These are phyloP conservation scores for Kurtzmaniella quercitrusa DNA, from an alignment of 1,139 yeast genomes.

Conservation along the genomic window DNA sequence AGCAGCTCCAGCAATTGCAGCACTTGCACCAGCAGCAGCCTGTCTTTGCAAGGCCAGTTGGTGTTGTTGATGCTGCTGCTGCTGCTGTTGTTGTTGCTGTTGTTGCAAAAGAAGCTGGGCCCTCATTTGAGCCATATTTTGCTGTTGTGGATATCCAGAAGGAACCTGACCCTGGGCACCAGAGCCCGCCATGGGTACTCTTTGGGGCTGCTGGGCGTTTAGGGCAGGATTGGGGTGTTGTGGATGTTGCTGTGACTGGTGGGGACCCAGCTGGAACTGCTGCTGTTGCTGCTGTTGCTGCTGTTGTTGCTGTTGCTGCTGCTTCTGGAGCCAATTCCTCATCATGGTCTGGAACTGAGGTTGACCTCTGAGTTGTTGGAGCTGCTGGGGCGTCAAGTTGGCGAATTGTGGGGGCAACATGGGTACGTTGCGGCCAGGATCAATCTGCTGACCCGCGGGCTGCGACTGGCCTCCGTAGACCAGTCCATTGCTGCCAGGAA, in stretches of 20 bases:
- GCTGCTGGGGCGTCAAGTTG: slow-evolving; percentile 41
- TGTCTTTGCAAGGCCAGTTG: background rate
- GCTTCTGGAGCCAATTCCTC: slow-evolving; percentile 32
- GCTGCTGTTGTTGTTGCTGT: slow-evolving; percentile 7
- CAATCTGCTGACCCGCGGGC: slow-evolving; percentile 7
- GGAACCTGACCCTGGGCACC: slow-evolving; percentile 13
- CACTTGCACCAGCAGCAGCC: too few relatives aligned
- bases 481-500: slow-evolving; percentile 10
- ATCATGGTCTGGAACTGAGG: slow-evolving; percentile 43
- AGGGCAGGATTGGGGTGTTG: slow-evolving; percentile 12
- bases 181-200: slow-evolving; percentile 9
- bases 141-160: slow-evolving; percentile 13
- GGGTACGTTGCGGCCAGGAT: slow-evolving; percentile 14
- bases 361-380: slow-evolving; percentile 45
- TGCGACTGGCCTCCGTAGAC: slow-evolving; percentile 3
- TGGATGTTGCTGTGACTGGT: slow-evolving; percentile 10
- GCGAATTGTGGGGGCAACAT: slow-evolving; percentile 39
- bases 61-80: slow-evolving; percentile 5
- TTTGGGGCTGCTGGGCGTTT: slow-evolving; percentile 15
- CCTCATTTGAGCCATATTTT: slow-evolving; percentile 8
- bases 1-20: background rate
- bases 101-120: slow-evolving; percentile 4
- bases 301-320: slow-evolving; percentile 30
- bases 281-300: slow-evolving; percentile 26
- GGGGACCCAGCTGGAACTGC: slow-evolving; percentile 10